Conservation (phyloP, 2,329 filamentous ascomycete genomes). For the Graphilbum fragrans region DNA sequence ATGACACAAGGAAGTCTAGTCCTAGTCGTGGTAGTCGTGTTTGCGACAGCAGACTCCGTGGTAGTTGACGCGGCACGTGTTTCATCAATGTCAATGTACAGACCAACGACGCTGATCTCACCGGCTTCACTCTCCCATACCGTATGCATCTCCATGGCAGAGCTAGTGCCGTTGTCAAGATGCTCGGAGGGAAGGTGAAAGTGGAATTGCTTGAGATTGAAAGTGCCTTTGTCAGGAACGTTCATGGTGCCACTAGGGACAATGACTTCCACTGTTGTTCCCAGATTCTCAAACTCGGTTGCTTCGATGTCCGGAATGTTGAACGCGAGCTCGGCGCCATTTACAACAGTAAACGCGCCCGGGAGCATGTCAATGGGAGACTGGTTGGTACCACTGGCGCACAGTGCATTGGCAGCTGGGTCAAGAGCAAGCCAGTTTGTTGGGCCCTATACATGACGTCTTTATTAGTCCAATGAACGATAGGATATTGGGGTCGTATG, state of each 20-base stretch:
- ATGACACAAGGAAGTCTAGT: not conserved
- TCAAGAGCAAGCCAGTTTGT: slow-evolving; percentile 22
- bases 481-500: not conserved
- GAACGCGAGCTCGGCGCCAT: slow-evolving; percentile 20
- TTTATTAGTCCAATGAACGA: not conserved
- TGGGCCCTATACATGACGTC: slow-evolving; percentile 14
- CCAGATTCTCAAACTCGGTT: slow-evolving; percentile 43
- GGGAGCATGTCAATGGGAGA: slow-evolving; percentile 43
- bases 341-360: slow-evolving; percentile 20
- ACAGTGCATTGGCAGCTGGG: slow-evolving; percentile 30
- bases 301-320: slow-evolving; percentile 27
- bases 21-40: not conserved
- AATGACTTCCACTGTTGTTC: slow-evolving; percentile 43
- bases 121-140: slow-evolving; percentile 35
- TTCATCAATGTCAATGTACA: slow-evolving; percentile 27
- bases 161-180: slow-evolving; percentile 28
- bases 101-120: slow-evolving; percentile 29
- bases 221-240: slow-evolving; percentile 20
- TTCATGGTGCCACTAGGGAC: slow-evolving; percentile 27
- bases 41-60: not conserved
- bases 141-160: slow-evolving; percentile 46
- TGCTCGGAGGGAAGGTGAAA: slow-evolving; percentile 39
- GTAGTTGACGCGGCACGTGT: slow-evolving; percentile 6
- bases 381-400: slow-evolving; percentile 38
- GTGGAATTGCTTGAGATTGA: slow-evolving; percentile 32